Evolutionary conservation across 139 green algal genomes (phyloP), one percentile per base, ranked within the genome.

Genomic region (Chlorella ohadii): DNA sequence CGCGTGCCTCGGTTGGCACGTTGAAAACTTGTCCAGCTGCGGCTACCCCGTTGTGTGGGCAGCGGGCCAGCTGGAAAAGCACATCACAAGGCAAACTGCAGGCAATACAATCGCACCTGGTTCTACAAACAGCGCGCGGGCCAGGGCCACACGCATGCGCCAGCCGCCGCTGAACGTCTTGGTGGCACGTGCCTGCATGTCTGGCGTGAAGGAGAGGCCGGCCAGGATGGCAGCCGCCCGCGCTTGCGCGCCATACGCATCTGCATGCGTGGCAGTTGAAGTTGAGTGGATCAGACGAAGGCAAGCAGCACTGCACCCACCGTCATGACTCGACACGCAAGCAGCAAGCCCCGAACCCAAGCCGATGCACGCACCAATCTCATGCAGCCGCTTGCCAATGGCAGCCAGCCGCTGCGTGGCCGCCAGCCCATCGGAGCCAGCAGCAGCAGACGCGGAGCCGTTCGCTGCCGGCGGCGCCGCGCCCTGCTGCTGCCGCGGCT

Each of bases 101-200:
- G 7, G 44, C 51, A 2, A 0, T 38, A 6, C 39, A 34, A 56
- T 2, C 59, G 0, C 59, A 82, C 76, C 76, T 59, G 96, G 96
- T 13, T 91, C 27, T 44, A 92, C 87, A 78, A 98, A 94, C 68
- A 99, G 88, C 74, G 97, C 88, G 4, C 95, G 92, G 22, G 88
- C 92, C 17, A 99, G 85, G 0, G 94, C 95, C 33, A 99, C 94
- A 12, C 95, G 92, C 79, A 95, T 91, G 27, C 95, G 91, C 92
- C 97, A 96, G 13, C 96, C 95, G 3, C 95, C 95, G 55, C 65
- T 90, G 87, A 98, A 96, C 12, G 87, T 94, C 23, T 81, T 84
- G 4, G 95, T 98, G 20, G 93, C 55, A 0, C 92, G 88, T n/a
- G 39, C 39, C 39, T 77, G 94, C 91, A 96, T 96, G 39, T 86